Evolutionary conservation across 116 monocot species (phyloP).

Genomic region (Phalaenopsis hybrid): DNA sequence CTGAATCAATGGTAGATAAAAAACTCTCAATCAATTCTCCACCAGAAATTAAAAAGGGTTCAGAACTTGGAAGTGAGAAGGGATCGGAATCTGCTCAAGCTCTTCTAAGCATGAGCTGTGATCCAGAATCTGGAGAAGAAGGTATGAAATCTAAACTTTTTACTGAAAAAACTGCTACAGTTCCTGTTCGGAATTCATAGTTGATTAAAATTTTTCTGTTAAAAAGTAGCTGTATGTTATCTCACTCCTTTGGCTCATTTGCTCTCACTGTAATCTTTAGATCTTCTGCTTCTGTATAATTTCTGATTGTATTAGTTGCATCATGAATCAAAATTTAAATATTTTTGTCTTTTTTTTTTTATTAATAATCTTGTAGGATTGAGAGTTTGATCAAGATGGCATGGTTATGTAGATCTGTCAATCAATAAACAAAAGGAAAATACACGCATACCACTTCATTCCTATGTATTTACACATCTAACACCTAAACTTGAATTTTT

Average conservation of each 20-base stretch:
- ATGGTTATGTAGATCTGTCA: no score
- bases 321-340: no score
- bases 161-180: slow-evolving; percentile 25
- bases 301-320: not conserved
- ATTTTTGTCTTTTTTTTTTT: no score
- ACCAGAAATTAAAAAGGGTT: slow-evolving; percentile 1
- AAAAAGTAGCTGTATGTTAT: not conserved
- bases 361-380: no score
- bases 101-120: slow-evolving; percentile 28
- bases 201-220: not conserved
- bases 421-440: no score
- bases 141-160: slow-evolving; percentile 22
- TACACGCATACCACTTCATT: no score
- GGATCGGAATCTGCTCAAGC: slow-evolving; percentile 38
- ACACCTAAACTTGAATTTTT: no score
- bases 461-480: no score
- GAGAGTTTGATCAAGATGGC: no score
- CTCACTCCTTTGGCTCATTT: not conserved
- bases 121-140: slow-evolving; percentile 17
- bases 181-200: slow-evolving; percentile 42
- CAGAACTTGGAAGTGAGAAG: slow-evolving; percentile 19
- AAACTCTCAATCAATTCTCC: slow-evolving; percentile 2
- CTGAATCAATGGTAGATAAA: not conserved
- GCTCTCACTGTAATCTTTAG: not conserved
- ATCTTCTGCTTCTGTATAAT: slow-evolving; percentile 4